A percentile compares a stretch with the other conserved stretches of the same genome.
Evolutionary conservation across 352 stramenopile species (phyloP).

Genomic region (Phytophthora cryptogea): DNA sequence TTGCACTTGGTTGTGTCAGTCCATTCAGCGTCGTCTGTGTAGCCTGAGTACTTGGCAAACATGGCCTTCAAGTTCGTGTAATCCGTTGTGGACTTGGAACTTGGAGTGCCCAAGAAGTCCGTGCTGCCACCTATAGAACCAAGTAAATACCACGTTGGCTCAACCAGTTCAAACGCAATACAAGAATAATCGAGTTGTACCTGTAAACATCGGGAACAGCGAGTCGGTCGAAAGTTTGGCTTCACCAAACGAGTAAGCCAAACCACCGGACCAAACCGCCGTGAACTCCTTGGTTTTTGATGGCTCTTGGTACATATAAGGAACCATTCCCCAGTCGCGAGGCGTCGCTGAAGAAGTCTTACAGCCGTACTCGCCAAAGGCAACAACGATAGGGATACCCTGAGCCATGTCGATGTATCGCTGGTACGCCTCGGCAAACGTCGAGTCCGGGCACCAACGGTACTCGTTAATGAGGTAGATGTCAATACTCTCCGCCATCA

Average conservation of each 20-base stretch:
- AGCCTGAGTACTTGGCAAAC: conserved; percentile 67
- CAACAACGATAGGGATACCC: conserved; percentile 82
- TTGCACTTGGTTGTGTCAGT: conserved; percentile 60
- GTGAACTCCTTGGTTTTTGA: conserved; percentile 68
- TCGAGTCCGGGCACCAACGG: conserved; percentile 77
- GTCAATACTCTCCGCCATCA: conserved; percentile 86
- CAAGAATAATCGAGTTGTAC: conserved; percentile 28
- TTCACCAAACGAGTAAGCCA: conserved; percentile 88
- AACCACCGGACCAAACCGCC: conserved; percentile 80
- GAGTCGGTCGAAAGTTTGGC: conserved; percentile 72
- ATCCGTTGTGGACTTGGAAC: conserved; percentile 59
- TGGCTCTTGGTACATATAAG: conserved; percentile 79
- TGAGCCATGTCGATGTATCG: conserved; percentile 72
- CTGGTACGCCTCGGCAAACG: conserved; percentile 73
- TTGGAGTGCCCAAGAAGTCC: conserved; percentile 64
- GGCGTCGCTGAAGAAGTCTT: conserved; percentile 49
- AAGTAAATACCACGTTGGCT: conserved; percentile 16
- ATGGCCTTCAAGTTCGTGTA: conserved; percentile 77
- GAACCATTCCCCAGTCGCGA: conserved; percentile 78
- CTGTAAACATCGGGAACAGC: conserved; percentile 83
- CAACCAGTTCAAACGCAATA: conserved; percentile 2
- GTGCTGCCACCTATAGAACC: conserved; percentile 52
- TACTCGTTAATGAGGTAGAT: conserved; percentile 92
- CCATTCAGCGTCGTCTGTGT: conserved; percentile 62
- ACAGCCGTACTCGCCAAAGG: conserved; percentile 84